These are phyloP conservation scores for Cutaneotrichosporon cutaneum DNA, from an alignment of 1,284 basidiomycete genomes.

Conservation along the genomic window DNA sequence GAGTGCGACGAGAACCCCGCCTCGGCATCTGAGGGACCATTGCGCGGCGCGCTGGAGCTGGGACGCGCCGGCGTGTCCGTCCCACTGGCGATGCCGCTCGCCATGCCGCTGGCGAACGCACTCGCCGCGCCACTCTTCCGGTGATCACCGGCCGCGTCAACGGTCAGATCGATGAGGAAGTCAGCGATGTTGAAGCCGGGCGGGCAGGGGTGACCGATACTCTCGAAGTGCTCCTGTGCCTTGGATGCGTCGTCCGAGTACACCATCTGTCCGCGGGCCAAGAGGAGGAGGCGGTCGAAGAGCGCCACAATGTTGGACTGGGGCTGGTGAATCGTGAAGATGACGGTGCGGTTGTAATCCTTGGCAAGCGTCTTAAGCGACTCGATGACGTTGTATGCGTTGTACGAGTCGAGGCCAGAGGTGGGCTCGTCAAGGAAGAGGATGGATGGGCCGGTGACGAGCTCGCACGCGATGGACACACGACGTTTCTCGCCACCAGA, in stretches of 20 bases:
- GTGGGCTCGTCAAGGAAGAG: conserved; percentile 96
- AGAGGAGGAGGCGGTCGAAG: conserved; percentile 85
- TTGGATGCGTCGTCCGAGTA: conserved; percentile 74
- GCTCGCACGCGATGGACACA: conserved; percentile 95
- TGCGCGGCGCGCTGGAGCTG: not conserved
- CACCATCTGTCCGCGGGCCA: conserved; percentile 78
- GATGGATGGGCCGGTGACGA: conserved; percentile 93
- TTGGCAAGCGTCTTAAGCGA: conserved; percentile 79
- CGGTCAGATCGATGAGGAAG: conserved; percentile 86
- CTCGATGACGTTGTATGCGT: conserved; percentile 91
- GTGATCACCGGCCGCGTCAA: conserved; percentile 61
- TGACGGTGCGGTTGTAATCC: conserved; percentile 80
- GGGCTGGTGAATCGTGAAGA: conserved; percentile 99
- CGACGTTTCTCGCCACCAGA: conserved; percentile 94
- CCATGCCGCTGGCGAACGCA: not conserved
- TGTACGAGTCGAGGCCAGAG: conserved; percentile 89
- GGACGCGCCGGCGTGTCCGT: conserved; percentile 35
- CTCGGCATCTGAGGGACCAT: conserved; percentile 17
- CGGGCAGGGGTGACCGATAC: conserved; percentile 79
- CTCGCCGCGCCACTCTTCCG: conserved; percentile 9
- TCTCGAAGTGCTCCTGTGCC: conserved; percentile 77
- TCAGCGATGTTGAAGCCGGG: conserved; percentile 97
- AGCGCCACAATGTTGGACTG: conserved; percentile 93
- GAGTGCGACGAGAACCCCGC: conserved; percentile 16
- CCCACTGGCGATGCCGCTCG: conserved; percentile 1